Percentiles rank a stretch among this genome's conserved stretches.
Evolutionary conservation across 2,329 filamentous ascomycete species (phyloP).

Genomic region (Aspergillus persii): DNA sequence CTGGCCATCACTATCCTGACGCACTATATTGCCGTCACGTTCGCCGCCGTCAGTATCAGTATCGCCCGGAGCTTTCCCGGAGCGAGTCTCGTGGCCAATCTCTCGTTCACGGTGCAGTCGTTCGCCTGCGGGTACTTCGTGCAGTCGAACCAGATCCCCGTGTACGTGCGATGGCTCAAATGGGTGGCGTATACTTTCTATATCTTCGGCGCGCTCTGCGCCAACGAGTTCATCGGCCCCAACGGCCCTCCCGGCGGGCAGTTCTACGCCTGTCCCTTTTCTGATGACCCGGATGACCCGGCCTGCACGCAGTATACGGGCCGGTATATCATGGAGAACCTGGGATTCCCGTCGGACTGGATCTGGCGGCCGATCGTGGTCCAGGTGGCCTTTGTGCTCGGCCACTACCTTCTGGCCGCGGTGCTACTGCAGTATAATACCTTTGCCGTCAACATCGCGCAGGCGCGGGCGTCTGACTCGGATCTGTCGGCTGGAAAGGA

Average conservation of each 20-base stretch:
- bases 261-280: slow-evolving; percentile 70
- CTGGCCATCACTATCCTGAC: slow-evolving; percentile 66
- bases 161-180: slow-evolving; percentile 78
- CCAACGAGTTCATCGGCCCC: slow-evolving; percentile 64
- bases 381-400: slow-evolving; percentile 59
- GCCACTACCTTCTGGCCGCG: slow-evolving; percentile 62
- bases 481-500: slow-evolving; percentile 70
- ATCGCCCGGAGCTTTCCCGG: slow-evolving; percentile 66
- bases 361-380: slow-evolving; percentile 64
- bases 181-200: slow-evolving; percentile 50
- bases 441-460: slow-evolving; percentile 68
- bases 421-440: slow-evolving; percentile 63
- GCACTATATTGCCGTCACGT: slow-evolving; percentile 71
- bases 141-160: slow-evolving; percentile 67
- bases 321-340: slow-evolving; percentile 63
- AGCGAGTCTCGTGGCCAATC: slow-evolving; percentile 69
- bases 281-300: slow-evolving; percentile 61
- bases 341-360: slow-evolving; percentile 69
- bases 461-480: slow-evolving; percentile 56
- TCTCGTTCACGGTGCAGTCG: slow-evolving; percentile 70
- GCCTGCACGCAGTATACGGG: slow-evolving; percentile 68
- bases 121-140: slow-evolving; percentile 77
- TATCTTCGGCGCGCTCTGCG: slow-evolving; percentile 66
- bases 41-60: slow-evolving; percentile 66
- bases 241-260: slow-evolving; percentile 47